phyloP scores from a whole-genome alignment of 345 rosid genomes.

The Brassica carinata region DNA sequence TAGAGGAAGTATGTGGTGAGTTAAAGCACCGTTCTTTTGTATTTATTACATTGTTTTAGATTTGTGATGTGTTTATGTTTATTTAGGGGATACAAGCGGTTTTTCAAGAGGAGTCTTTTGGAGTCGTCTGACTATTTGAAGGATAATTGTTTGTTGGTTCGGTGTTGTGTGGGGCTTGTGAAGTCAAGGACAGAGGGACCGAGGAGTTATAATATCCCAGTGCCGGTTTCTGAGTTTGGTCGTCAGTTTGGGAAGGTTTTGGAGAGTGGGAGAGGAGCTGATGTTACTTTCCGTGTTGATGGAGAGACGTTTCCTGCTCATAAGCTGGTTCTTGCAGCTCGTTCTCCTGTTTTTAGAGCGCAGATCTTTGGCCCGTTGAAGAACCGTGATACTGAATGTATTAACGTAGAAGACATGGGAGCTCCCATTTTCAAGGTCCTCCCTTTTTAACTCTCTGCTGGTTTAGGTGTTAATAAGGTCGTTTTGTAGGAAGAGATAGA shows the following conservation, averaged over 20 bases:
- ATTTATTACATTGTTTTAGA: not conserved
- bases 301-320: conserved; percentile 70
- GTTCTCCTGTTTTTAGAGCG: conserved; percentile 83
- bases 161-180: conserved; percentile 81
- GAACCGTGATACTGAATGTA: conserved; percentile 50
- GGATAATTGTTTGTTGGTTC: conserved; percentile 65
- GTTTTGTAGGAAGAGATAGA: conserved; percentile 22
- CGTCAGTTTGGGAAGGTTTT: conserved; percentile 61
- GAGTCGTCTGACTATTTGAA: conserved; percentile 74
- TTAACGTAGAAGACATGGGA: conserved; percentile 63
- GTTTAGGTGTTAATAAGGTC: too few species aligned
- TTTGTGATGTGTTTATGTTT: not conserved
- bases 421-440: conserved; percentile 70
- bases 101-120: conserved; percentile 64
- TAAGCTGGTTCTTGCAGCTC: conserved; percentile 70
- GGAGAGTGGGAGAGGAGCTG: conserved; percentile 58
- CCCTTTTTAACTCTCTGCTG: conserved; percentile 23
- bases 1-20: conserved; percentile 84
- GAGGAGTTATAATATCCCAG: conserved; percentile 56
- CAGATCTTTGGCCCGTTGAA: conserved; percentile 79
- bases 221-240: conserved; percentile 64
- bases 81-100: conserved; percentile 83
- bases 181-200: conserved; percentile 75
- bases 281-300: conserved; percentile 63
- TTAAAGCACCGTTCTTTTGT: not conserved